Base-by-base conservation (phyloP, 345 rosid genomes). In the Hibiscus tridactylites region DNA sequence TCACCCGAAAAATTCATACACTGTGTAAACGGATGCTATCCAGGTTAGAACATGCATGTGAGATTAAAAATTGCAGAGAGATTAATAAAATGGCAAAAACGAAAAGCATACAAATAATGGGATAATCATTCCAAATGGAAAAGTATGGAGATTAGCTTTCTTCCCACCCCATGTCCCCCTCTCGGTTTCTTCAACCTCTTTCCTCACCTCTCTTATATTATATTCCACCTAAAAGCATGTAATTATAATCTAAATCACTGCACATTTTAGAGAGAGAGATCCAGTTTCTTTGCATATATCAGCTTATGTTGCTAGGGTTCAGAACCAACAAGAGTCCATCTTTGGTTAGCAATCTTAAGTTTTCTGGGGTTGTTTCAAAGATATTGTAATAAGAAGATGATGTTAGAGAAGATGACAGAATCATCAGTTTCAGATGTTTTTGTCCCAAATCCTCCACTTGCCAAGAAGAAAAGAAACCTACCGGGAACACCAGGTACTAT, bases 401-500 rank as follows among this genome's bases (percentile, higher is more conserved):
- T 64, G 73, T 46, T 54, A 47, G 71, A 77, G 72, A 83, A 76
- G 59, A 83, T 33, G 78, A 68, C 74, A 46, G 84, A 84, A 75
- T 89, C 85, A 76, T 80, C 72, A 64, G 71, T 72, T 74, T 79
- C 87, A 72, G 80, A 61, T 68, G 79, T 72, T 70, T 37, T 37
- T 37, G 42, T 37, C 35, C 0, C 9, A 68, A 83, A 79, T 77
- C 89, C 81, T 73, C 88, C 90, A 37, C 59, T 77, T 72, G 57
- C 47, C 49, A 94, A 91, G 86, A 94, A 83, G 91, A 94, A 91
- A 86, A 87, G 97, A 76, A 94, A 85, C 81, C 93, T 90, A 72
- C 98, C 98, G 52, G 98, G 98, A 84, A 94, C 82, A 19, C 98
- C 98, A 86, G 97, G 98, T 81, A 80, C 1, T 15, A 49, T 49